Base-by-base conservation (phyloP, 1,284 basidiomycete genomes). In the Microbotryum saponariae region DNA sequence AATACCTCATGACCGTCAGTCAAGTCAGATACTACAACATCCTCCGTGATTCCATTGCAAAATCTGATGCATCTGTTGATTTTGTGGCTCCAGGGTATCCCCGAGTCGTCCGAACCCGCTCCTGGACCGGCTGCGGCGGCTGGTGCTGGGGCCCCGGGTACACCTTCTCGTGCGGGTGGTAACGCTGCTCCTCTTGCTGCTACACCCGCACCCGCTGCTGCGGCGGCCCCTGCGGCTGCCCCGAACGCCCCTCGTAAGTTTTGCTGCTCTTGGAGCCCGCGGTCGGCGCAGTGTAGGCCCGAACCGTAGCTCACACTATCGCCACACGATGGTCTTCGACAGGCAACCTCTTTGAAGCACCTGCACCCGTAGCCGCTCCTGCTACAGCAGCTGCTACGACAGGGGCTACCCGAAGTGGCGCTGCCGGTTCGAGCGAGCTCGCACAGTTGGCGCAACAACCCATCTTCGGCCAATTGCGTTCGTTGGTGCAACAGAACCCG, bases 1-100 rank as follows among this genome's bases (percentile, higher is more conserved):
- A 99, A 76, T 98, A 98, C 77, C 80, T 99, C 55, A 88, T 97
- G 83, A 96, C 76, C 66, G 93, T 93, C 71, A 72, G 86, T 79
- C 33, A 9, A 42, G 14, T 42, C 37, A 18, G 37, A 18, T 18
- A 37, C 10, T 16, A 10, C 21, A 18, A 49, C 20, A n/a, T n/a
- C 29, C 54, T 48, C 42, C 9, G 7, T n/a, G 9, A 1, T 31
- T 8, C 31, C 31, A 9, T 8, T 31, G 31, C n/a, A 23, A 48
- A 20, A 14, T 7, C 47, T 48, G 47, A 23, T n/a, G 23, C 20
- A 48, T 9, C 2, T 9, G 31, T 9, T 7, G 49, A 25, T 16
- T 12, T 10, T 53, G 46, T 59, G n/a, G 9, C 20, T 29, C 45
- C 68, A 89, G 89, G 89, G 89, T 55, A 91, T 92, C 64, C 90